phyloP scores from a whole-genome alignment of 495 filamentous ascomycete genomes.

The Penicillium pulvis region DNA sequence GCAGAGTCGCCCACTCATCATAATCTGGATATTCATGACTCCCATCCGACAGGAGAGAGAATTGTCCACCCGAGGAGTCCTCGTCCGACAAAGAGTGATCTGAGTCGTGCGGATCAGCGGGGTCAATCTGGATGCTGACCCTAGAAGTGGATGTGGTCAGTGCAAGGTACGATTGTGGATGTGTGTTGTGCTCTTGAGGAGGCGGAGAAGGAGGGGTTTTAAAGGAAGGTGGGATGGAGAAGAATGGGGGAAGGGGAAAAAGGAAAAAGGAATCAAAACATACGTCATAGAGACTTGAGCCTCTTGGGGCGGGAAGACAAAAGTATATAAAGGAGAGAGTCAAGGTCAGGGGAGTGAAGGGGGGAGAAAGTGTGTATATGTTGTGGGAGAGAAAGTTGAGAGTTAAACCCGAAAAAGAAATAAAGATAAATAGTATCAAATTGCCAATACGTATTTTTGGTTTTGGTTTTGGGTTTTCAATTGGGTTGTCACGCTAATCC shows the following conservation, averaged over 20 bases:
- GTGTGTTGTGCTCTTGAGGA: no score
- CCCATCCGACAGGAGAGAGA: conserved; percentile 47
- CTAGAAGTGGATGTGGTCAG: conserved; percentile 27
- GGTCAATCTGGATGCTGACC: conserved; percentile 54
- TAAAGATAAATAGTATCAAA: not conserved
- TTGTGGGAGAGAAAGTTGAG: conserved; percentile 2
- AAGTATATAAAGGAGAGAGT: not conserved
- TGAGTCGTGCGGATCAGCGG: conserved; percentile 41
- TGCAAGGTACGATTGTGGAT: not conserved
- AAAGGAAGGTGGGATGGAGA: conserved; percentile 9
- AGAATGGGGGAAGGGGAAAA: conserved; percentile 32
- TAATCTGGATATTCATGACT: conserved; percentile 56
- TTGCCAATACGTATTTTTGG: not conserved
- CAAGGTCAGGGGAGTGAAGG: conserved; percentile 3
- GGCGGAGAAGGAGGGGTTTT: not conserved
- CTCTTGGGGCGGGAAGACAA: conserved; percentile 8
- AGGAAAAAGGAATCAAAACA: conserved; percentile 17
- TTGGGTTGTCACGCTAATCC: not conserved
- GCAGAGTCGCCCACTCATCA: conserved; percentile 53
- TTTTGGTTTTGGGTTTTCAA: not conserved
- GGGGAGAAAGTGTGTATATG: conserved; percentile 2
- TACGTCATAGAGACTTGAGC: conserved; percentile 34
- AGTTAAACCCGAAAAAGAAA: not conserved
- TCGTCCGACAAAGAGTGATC: conserved; percentile 51
- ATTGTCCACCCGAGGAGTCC: conserved; percentile 55